Conservation (phyloP, 1,284 basidiomycete genomes). For the Bjerkandera adusta region DNA sequence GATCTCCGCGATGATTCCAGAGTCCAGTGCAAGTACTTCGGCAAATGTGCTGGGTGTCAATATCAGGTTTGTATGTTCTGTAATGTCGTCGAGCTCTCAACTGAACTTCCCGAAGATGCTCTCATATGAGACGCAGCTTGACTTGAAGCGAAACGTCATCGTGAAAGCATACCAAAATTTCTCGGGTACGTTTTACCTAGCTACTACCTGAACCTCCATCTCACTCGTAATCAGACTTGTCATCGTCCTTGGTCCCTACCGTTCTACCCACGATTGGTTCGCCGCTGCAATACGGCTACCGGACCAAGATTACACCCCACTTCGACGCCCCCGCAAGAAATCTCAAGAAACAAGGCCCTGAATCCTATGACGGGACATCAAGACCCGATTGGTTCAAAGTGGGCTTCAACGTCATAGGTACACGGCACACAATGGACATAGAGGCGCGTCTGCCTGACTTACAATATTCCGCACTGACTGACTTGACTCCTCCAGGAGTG, state of each 20-base stretch:
- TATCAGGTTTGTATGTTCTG: constrained; percentile 52
- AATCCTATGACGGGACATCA: constrained; percentile 27
- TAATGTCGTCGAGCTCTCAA: background rate
- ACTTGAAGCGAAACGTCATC: constrained; percentile 87
- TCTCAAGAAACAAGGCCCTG: constrained; percentile 34
- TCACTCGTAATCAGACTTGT: constrained; percentile 45
- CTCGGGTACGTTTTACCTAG: constrained; percentile 46
- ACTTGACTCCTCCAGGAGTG: constrained; percentile 64
- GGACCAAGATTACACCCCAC: constrained; percentile 97
- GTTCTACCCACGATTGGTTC: constrained; percentile 82
- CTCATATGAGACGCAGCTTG: constrained; percentile 83
- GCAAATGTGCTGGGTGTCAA: constrained; percentile 76
- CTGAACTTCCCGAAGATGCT: constrained; percentile 61
- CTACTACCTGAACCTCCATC: background rate
- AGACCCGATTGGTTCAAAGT: constrained; percentile 74
- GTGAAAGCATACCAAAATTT: constrained; percentile 83
- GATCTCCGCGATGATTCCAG: constrained; percentile 63
- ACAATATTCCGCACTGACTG: too few species aligned
- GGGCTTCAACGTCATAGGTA: constrained; percentile 87
- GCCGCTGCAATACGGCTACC: constrained; percentile 88
- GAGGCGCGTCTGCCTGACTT: constrained; percentile 58
- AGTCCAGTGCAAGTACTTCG: constrained; percentile 85
- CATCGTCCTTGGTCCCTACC: constrained; percentile 55
- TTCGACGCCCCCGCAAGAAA: constrained; percentile 80
- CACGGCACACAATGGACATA: constrained; percentile 84